These are phyloP conservation scores for Cladosporium velox DNA, from an alignment of 2,329 filamentous ascomycete genomes.

Conservation along the genomic window DNA sequence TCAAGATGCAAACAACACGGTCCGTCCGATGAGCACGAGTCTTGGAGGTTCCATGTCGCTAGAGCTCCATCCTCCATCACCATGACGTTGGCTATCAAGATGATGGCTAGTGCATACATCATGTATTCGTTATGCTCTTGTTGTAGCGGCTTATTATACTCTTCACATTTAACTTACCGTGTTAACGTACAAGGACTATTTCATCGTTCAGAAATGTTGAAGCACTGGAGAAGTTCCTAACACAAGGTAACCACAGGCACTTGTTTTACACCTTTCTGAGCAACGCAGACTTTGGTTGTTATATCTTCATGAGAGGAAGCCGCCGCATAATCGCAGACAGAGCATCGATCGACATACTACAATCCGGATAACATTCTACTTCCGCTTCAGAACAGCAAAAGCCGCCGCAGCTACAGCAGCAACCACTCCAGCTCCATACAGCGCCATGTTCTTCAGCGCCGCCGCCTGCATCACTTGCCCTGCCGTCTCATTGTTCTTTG, in stretches of 20 bases:
- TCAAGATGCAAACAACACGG: background rate
- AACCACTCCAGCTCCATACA: background rate
- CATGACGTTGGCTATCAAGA: background rate
- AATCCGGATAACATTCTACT: background rate
- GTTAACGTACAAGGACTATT: background rate
- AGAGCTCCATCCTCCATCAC: background rate
- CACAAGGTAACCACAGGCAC: background rate
- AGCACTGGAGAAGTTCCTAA: background rate
- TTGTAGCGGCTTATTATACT: background rate
- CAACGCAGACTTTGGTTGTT: background rate
- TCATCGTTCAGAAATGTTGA: background rate
- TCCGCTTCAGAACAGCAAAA: conserved; percentile 1
- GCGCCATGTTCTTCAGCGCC: conserved; percentile 4
- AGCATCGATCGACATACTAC: background rate
- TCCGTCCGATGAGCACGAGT: background rate
- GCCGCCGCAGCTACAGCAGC: background rate
- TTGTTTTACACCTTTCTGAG: background rate
- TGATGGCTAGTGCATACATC: background rate
- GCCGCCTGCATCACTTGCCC: background rate
- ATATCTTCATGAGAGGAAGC: background rate
- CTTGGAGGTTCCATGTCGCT: background rate
- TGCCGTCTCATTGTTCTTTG: background rate
- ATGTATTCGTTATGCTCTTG: no score
- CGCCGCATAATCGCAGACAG: background rate
- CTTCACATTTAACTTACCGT: background rate